Evolutionary conservation across 345 rosid genomes (phyloP), one percentile per base, ranked within the genome.

Genomic region (Excoecaria agallocha): DNA sequence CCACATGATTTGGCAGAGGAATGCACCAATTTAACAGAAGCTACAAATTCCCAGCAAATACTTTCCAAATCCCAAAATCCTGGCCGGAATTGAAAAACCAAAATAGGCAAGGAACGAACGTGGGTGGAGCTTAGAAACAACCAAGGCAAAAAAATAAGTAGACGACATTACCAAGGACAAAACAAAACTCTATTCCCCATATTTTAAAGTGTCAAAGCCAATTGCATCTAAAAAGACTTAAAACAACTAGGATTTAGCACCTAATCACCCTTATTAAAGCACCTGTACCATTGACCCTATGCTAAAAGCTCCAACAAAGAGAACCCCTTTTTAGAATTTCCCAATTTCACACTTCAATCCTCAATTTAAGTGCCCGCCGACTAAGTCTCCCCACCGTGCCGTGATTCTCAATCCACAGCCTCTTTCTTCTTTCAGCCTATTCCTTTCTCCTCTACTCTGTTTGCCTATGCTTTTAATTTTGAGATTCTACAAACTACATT

Each of bases 261-360:
- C 56, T 50, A 24, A 55, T 22, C 38, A 48, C 35, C 24, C 3
- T 75, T 66, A 56, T 38, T 15, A 37, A 15, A 45, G 52, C 68
- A 77, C 45, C 57, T 17, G n/a, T 49, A 46, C 24, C 63, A 55
- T 72, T 77, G 80, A 72, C 74, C 62, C 69, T 19, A 37, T 41
- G 50, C 61, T 52, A 20, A 50, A 50, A 38, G 37, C 54, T 54
- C 56, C 69, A 58, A 69, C 60, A 17, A 24, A 13, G 9, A 45
- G 8, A 46, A 22, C 30, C 25, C 19, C 35, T 72, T 66, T 49
- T 6, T 19, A 67, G 66, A 70, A 49, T 58, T 67, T n/a, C 68
- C 68, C 11, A 61, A 67, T 24, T 10, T 20, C 62, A 13, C 20
- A 3, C 68, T 56, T 35, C 30, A 39, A 55, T 22, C 66, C 45